These are phyloP conservation scores for Cercospora sesami DNA, from an alignment of 2,329 filamentous ascomycete genomes.

Conservation along the genomic window DNA sequence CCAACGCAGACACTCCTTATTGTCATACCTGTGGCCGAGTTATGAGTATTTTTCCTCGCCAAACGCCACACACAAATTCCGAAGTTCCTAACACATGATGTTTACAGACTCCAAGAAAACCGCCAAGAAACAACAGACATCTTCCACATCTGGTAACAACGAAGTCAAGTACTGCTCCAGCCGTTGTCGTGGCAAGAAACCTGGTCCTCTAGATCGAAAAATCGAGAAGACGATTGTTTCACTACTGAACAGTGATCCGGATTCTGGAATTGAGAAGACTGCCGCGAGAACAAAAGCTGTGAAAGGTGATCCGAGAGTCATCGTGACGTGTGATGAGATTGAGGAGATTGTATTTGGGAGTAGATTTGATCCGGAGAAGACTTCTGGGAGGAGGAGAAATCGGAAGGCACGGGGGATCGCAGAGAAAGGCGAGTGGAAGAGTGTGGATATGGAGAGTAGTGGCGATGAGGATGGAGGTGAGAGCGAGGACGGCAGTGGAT, in stretches of 20 bases:
- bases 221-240: conserved; percentile 55
- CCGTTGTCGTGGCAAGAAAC: conserved; percentile 54
- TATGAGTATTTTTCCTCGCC: conserved; percentile 43
- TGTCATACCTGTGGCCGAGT: conserved; percentile 60
- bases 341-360: conserved; percentile 54
- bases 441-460: conserved; percentile 46
- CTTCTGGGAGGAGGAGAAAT: conserved; percentile 50
- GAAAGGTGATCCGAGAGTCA: conserved; percentile 55
- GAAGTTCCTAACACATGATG: neutral
- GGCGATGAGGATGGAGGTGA: no score
- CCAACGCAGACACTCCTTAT: conserved; percentile 53
- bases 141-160: conserved; percentile 26
- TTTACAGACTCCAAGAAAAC: conserved; percentile 25
- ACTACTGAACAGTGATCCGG: conserved; percentile 40
- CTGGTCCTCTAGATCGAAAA: conserved; percentile 46
- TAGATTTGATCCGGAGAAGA: conserved; percentile 48
- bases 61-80: neutral
- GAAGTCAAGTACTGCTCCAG: conserved; percentile 59
- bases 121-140: conserved; percentile 28
- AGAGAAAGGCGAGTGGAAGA: conserved; percentile 44
- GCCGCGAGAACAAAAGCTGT: conserved; percentile 37
- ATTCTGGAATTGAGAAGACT: conserved; percentile 38
- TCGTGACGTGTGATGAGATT: conserved; percentile 53
- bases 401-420: conserved; percentile 45
- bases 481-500: no score